Evolutionary conservation across 1,284 basidiomycete genomes (phyloP).

Genomic region (Flammula alnicola): DNA sequence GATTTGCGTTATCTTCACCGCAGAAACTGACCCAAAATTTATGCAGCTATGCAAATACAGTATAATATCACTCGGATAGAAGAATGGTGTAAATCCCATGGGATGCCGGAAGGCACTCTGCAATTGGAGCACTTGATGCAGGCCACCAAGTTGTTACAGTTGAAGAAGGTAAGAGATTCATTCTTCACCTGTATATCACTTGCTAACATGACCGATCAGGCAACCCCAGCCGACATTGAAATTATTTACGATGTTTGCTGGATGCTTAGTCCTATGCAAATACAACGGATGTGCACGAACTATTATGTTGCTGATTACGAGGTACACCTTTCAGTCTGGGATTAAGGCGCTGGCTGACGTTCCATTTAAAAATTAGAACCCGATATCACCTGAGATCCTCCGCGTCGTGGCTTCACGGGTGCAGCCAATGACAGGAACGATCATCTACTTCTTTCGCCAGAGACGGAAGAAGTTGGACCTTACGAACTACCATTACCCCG

Average conservation of each 20-base stretch:
- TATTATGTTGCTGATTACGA: constrained; percentile 99
- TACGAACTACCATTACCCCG: constrained; percentile 88
- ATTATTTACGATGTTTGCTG: constrained; percentile 99
- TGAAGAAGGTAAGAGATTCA: constrained; percentile 84
- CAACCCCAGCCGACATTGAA: constrained; percentile 92
- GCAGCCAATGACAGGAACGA: constrained; percentile 95
- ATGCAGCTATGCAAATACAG: constrained; percentile 95
- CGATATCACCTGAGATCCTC: constrained; percentile 95
- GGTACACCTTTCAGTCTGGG: constrained; percentile 47
- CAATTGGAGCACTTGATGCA: constrained; percentile 99
- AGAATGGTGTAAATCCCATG: constrained; percentile 97
- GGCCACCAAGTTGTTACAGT: constrained; percentile 96
- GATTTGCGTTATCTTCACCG: neutral
- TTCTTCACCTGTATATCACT: neutral
- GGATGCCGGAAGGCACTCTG: constrained; percentile 98
- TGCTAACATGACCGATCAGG: constrained; percentile 46
- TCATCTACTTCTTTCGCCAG: constrained; percentile 90
- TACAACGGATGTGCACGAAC: constrained; percentile 97
- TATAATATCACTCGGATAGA: constrained; percentile 99
- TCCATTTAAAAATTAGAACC: constrained; percentile 61
- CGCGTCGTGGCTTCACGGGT: constrained; percentile 95
- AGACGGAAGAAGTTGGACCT: constrained; percentile 94
- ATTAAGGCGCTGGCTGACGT: neutral
- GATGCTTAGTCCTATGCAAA: constrained; percentile 99
- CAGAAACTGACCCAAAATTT: neutral